Evolutionary conservation across 805 yeast species (phyloP).

Genomic region (Candida michaelii): DNA sequence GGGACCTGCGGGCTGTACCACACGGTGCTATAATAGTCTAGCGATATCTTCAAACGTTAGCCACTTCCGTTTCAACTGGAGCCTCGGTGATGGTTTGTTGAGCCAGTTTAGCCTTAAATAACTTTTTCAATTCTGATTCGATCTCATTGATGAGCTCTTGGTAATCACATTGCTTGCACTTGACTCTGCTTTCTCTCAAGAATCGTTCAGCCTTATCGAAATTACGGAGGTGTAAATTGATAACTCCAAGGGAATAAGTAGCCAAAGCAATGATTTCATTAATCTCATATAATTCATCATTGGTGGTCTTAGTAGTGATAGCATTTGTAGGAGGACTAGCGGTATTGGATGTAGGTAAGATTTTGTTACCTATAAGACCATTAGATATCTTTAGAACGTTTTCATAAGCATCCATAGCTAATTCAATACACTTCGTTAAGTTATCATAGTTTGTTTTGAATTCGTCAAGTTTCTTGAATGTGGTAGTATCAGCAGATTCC

Average conservation of each 20-base stretch:
- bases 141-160: conserved; percentile 61
- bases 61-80: too few relatives aligned
- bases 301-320: neutral
- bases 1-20: too few relatives aligned
- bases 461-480: conserved; percentile 21
- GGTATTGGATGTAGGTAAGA: conserved; percentile 12
- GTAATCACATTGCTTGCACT: conserved; percentile 68
- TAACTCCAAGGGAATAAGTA: conserved; percentile 82
- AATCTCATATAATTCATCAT: conserved; percentile 21
- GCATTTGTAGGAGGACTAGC: conserved; percentile 9
- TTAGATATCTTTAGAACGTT: conserved; percentile 35
- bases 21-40: too few relatives aligned
- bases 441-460: conserved; percentile 4
- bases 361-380: conserved; percentile 24
- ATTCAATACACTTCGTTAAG: conserved; percentile 22
- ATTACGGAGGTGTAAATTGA: conserved; percentile 59
- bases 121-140: conserved; percentile 62
- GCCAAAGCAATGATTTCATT: conserved; percentile 76
- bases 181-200: conserved; percentile 65
- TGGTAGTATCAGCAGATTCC: conserved; percentile 18
- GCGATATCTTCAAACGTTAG: too few relatives aligned
- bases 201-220: conserved; percentile 57
- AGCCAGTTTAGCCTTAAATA: conserved; percentile 31
- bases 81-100: too few relatives aligned
- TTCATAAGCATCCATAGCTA: conserved; percentile 35